Percentiles rank a stretch among this genome's conserved stretches.
Conservation (phyloP, 177 flowering plant species). For the Vitis hybrid region DNA sequence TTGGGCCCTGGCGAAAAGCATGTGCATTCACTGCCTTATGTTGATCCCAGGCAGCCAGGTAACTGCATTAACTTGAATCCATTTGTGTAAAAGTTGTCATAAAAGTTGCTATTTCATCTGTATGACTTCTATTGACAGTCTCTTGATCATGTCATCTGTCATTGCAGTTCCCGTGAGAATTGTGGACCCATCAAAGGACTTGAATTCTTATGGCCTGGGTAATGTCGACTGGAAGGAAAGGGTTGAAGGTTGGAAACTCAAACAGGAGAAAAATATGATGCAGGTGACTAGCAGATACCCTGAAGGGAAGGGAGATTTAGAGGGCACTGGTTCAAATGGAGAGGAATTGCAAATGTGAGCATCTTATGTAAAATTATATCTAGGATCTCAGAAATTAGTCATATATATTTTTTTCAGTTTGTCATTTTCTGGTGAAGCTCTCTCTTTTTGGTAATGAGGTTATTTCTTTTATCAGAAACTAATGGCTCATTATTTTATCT, state of each 20-base stretch:
- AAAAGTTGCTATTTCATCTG: background rate
- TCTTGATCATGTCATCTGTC: slow-evolving; percentile 10
- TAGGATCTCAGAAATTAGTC: background rate
- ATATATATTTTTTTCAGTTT: background rate
- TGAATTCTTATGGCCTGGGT: slow-evolving; percentile 94
- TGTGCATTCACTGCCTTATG: slow-evolving; percentile 60
- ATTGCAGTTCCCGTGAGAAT: slow-evolving; percentile 87
- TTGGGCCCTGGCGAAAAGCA: slow-evolving; percentile 79
- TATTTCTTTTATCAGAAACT: background rate
- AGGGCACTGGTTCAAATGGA: slow-evolving; percentile 98
- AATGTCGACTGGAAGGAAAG: slow-evolving; percentile 98
- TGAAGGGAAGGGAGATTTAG: slow-evolving; percentile 85
- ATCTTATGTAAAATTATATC: background rate
- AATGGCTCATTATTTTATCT: background rate
- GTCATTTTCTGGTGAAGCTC: background rate
- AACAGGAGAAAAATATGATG: slow-evolving; percentile 83
- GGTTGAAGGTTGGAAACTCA: slow-evolving; percentile 96
- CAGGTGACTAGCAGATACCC: slow-evolving; percentile 67
- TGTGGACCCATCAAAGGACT: slow-evolving; percentile 90
- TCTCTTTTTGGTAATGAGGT: background rate
- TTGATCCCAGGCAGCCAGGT: slow-evolving; percentile 96
- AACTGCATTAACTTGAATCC: slow-evolving; percentile 1
- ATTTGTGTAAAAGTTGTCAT: no score
- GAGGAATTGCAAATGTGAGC: slow-evolving; percentile 91
- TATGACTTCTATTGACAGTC: background rate